Conservation (phyloP, 2,329 filamentous ascomycete genomes). For the Cladosporium oxysporum region DNA sequence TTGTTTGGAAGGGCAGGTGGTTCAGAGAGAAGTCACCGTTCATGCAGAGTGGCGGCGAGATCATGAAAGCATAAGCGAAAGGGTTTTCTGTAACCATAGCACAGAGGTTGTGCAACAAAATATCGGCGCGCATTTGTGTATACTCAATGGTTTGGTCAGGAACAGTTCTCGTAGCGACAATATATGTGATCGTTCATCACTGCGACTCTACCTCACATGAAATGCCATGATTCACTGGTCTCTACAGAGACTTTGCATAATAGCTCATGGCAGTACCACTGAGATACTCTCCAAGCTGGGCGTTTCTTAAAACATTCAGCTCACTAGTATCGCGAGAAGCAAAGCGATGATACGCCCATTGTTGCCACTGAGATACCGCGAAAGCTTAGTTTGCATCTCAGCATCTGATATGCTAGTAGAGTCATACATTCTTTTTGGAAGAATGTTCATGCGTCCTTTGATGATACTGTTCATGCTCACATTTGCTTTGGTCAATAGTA, state of each 20-base stretch:
- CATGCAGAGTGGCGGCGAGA: constrained; percentile 29
- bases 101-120: not conserved
- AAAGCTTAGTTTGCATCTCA: too few species aligned
- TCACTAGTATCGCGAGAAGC: too few species aligned
- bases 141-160: not conserved
- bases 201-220: not conserved
- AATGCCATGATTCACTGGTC: not conserved
- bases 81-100: not conserved
- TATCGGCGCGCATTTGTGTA: not conserved
- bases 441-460: too few species aligned
- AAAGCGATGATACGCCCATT: too few species aligned
- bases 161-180: not conserved
- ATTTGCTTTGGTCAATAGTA: not conserved
- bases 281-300: too few species aligned
- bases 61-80: not conserved
- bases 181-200: not conserved
- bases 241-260: not conserved
- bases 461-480: not conserved
- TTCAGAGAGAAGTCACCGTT: constrained; percentile 38
- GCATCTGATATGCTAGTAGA: too few species aligned
- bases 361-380: too few species aligned
- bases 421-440: too few species aligned
- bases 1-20: constrained; percentile 39
- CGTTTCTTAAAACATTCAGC: too few species aligned
- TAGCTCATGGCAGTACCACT: not conserved